Conservation (phyloP, 495 filamentous ascomycete genomes). For the Chlorociboria aeruginascens region DNA sequence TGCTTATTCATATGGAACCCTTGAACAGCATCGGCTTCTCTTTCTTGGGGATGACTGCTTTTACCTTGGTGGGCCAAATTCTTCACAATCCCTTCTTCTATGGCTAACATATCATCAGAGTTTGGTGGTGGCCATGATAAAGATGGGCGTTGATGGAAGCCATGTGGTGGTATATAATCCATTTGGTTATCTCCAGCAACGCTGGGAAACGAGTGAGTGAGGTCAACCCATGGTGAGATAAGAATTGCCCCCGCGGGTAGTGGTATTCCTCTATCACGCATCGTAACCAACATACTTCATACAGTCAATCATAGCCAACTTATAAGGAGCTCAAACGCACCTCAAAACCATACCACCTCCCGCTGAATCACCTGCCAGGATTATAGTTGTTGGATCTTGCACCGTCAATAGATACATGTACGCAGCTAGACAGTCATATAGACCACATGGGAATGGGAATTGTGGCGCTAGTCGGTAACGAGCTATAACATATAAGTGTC, state of each 20-base stretch:
- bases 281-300: slow-evolving; percentile 54
- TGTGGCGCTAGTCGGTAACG: slow-evolving; percentile 83
- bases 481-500: neutral
- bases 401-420: slow-evolving; percentile 70
- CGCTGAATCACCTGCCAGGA: slow-evolving; percentile 80
- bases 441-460: slow-evolving; percentile 86
- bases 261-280: slow-evolving; percentile 71
- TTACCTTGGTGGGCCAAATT: slow-evolving; percentile 4
- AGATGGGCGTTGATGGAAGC: slow-evolving; percentile 78
- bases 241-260: slow-evolving; percentile 82
- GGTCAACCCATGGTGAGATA: slow-evolving; percentile 86
- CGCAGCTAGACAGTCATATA: slow-evolving; percentile 77
- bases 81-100: slow-evolving; percentile 16
- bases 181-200: slow-evolving; percentile 56
- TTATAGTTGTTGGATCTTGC: slow-evolving; percentile 65
- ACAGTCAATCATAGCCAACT: slow-evolving; percentile 12
- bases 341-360: slow-evolving; percentile 78
- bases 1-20: slow-evolving; percentile 14
- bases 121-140: slow-evolving; percentile 85
- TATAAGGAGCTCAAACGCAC: slow-evolving; percentile 19
- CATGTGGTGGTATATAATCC: slow-evolving; percentile 80
- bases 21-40: slow-evolving; percentile 18
- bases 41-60: slow-evolving; percentile 2
- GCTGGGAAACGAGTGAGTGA: slow-evolving; percentile 90
- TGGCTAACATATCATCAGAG: slow-evolving; percentile 43